phyloP scores from a whole-genome alignment of 1,284 basidiomycete genomes.

The Leccinum huronense region DNA sequence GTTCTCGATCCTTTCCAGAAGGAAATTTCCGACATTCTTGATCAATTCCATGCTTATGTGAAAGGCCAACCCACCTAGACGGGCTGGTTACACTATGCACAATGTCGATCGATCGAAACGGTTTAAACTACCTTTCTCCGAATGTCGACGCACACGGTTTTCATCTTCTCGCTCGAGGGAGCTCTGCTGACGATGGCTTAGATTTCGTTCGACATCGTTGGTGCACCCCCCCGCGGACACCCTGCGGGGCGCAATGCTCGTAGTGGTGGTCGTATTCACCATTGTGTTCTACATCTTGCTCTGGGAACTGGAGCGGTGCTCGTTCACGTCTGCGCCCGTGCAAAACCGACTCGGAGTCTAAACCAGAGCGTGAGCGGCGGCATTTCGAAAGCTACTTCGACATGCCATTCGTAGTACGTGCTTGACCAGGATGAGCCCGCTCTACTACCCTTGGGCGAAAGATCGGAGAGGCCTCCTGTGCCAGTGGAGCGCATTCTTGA shows the following conservation, averaged over 20 bases:
- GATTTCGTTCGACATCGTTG: no score
- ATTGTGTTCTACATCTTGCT: not conserved
- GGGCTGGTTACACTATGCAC: no score
- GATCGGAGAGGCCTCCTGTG: not conserved
- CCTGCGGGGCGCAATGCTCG: not conserved
- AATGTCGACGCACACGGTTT: no score
- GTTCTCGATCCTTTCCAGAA: no score
- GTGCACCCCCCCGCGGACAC: not conserved
- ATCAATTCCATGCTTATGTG: no score
- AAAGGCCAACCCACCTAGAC: no score
- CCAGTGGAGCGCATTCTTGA: no score
- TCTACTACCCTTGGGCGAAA: not conserved
- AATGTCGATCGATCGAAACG: no score
- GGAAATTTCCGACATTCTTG: no score
- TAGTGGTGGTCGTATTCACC: not conserved
- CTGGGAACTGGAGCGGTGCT: conserved; percentile 24
- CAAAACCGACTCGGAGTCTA: not conserved
- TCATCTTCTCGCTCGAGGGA: no score
- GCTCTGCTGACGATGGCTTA: no score
- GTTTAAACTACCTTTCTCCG: no score
- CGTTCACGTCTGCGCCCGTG: conserved; percentile 4
- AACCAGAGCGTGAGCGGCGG: not conserved
- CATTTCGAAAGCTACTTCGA: not conserved
- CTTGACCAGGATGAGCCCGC: not conserved
- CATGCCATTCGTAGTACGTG: not conserved